A percentile compares a stretch with the other conserved stretches of the same genome.
phyloP scores from a whole-genome alignment of 805 yeast genomes.

The Wickerhamomyces tratensis region DNA sequence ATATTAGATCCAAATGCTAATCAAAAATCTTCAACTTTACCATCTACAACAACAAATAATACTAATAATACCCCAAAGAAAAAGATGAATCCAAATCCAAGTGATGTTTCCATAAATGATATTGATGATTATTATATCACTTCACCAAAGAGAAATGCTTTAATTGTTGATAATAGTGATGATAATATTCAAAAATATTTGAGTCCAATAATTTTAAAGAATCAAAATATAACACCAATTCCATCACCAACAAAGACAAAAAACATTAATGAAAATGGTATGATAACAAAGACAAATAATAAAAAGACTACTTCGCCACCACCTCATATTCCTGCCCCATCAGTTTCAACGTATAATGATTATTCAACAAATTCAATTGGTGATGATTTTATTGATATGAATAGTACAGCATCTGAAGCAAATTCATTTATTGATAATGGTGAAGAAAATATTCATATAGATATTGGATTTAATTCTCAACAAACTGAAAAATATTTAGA shows the following conservation, averaged over 20 bases:
- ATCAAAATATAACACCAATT: neutral
- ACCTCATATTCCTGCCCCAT: conserved; percentile 10
- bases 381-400: conserved; percentile 12
- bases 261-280: neutral
- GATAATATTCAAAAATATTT: neutral
- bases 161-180: neutral
- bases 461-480: too few species aligned
- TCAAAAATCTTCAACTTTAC: neutral
- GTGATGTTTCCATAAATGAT: neutral
- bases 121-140: neutral
- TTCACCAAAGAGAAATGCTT: neutral
- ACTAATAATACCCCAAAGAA: too few species aligned
- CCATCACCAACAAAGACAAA: neutral
- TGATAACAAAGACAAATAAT: too few species aligned
- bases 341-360: neutral
- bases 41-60: neutral
- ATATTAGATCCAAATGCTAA: neutral
- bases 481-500: conserved; percentile 1
- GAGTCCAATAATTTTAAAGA: too few species aligned
- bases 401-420: conserved; percentile 1
- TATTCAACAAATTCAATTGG: conserved; percentile 1
- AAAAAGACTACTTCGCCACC: conserved; percentile 5
- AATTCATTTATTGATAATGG: neutral
- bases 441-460: too few species aligned
- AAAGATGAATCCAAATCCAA: too few species aligned